These are phyloP conservation scores for Trichomonas tenax DNA, from an alignment of 208 protist species.

Conservation along the genomic window DNA sequence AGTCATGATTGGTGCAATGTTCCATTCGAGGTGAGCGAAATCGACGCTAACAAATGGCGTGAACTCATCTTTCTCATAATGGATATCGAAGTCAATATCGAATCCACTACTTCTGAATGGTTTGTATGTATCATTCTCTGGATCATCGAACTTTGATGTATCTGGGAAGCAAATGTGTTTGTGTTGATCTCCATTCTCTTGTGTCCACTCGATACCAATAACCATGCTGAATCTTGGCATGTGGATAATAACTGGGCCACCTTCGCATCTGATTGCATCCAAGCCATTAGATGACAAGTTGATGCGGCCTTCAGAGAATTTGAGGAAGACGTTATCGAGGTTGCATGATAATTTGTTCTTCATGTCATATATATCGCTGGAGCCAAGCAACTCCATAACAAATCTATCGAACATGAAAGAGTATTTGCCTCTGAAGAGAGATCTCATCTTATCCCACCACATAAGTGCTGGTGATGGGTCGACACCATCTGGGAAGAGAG, in stretches of 20 bases:
- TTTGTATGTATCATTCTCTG: neutral
- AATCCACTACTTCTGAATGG: neutral
- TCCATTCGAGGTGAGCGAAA: neutral
- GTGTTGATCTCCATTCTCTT: neutral
- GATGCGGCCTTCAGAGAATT: neutral
- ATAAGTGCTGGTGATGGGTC: neutral
- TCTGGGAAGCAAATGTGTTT: neutral
- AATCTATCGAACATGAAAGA: neutral
- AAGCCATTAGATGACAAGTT: neutral
- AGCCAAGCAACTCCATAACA: neutral
- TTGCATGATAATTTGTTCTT: neutral
- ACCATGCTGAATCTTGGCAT: neutral
- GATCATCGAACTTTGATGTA: neutral
- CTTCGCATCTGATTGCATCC: neutral
- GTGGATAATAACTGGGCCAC: neutral
- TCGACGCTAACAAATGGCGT: neutral
- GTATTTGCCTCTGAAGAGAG: neutral
- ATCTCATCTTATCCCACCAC: neutral
- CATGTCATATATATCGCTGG: neutral
- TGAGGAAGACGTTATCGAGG: neutral
- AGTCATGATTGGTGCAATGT: neutral
- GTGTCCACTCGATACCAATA: neutral
- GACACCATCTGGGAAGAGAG: neutral
- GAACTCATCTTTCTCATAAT: neutral
- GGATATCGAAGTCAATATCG: neutral